Evolutionary conservation across 371 early-diverging fungal species (phyloP), one percentile per base, ranked within the genome.

Genomic region (Fennellomyces sp.): DNA sequence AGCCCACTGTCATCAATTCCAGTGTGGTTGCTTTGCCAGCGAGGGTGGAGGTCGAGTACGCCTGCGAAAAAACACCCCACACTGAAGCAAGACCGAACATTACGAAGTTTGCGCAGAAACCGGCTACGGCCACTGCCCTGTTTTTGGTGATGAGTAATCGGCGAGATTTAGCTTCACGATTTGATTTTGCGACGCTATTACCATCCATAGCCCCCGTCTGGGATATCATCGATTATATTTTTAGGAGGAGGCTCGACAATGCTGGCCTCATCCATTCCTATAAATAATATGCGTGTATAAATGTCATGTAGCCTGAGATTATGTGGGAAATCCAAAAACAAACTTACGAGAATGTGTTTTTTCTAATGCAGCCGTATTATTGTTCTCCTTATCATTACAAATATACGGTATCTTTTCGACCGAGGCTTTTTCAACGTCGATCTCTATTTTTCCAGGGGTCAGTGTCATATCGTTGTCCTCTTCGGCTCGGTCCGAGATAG

Each of bases 1-100:
- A 73, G 0, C 84, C 84, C n/a, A 84, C 71, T 59, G 80, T 75
- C 71, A 82, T 75, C 2, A 84, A 57, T 31, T 80, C 63, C 17
- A 79, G 60, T 1, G 75, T 75, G 5, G 68, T 67, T 15, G 80
- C 69, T 33, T 70, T 58, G 26, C 70, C 77, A 56, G 67, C 55
- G 21, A 76, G 66, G 8, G 70, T 41, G 7, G 66, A 63, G 1
- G 65, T 68, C 2, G 70, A 68, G 30, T 47, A 66, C 17, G 70
- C 73, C 61, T 72, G 63, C 8, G 73, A 76, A n/a, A 76, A 76
- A 2, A 76, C 70, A 52, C 76, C 76, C 73, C 73, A 76, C 61
- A 76, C 68, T 3, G 70, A 62, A 7, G 70, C 65, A 4, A 61
- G 47, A 19, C 76, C 76, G 60, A 76, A 76, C 64, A 76, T 69